phyloP scores from a whole-genome alignment of 2,329 filamentous ascomycete genomes.

The Fusarium metavorans region DNA sequence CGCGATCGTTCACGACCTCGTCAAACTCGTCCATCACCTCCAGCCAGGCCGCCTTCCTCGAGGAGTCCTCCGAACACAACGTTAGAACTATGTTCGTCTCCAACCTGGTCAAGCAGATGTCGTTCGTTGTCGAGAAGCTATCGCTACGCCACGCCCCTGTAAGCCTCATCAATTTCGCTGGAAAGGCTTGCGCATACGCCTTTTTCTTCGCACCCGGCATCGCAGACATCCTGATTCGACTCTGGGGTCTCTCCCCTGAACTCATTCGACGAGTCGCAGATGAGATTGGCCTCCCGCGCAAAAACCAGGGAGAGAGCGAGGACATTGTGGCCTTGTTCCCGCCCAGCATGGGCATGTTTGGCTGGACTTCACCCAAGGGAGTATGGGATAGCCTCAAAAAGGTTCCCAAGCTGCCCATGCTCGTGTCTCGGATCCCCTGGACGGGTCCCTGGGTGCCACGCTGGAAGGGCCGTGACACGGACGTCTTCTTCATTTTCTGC shows the following conservation, averaged over 20 bases:
- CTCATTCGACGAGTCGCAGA: constrained; percentile 78
- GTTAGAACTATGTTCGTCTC: constrained; percentile 87
- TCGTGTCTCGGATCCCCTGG: constrained; percentile 82
- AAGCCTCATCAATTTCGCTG: constrained; percentile 85
- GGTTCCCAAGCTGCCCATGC: constrained; percentile 73
- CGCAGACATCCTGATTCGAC: constrained; percentile 82
- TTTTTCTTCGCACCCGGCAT: constrained; percentile 93
- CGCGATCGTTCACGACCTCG: constrained; percentile 62
- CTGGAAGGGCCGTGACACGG: constrained; percentile 89
- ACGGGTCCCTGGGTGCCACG: constrained; percentile 85
- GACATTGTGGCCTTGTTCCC: constrained; percentile 79
- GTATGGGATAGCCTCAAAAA: constrained; percentile 71
- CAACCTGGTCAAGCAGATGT: constrained; percentile 86
- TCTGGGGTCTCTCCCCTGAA: constrained; percentile 81
- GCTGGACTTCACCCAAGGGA: constrained; percentile 65
- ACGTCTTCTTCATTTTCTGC: constrained; percentile 91
- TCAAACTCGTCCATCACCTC: constrained; percentile 76
- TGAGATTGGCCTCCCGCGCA: constrained; percentile 74
- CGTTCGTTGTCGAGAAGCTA: constrained; percentile 90
- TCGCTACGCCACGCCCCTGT: constrained; percentile 76
- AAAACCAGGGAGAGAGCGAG: constrained; percentile 67
- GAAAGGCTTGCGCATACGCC: constrained; percentile 90
- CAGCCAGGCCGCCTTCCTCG: constrained; percentile 65
- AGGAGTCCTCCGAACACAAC: constrained; percentile 85
- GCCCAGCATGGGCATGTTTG: constrained; percentile 67